Evolutionary conservation across 2,329 filamentous ascomycete species (phyloP).

Genomic region (Aaosphaeria arxii): DNA sequence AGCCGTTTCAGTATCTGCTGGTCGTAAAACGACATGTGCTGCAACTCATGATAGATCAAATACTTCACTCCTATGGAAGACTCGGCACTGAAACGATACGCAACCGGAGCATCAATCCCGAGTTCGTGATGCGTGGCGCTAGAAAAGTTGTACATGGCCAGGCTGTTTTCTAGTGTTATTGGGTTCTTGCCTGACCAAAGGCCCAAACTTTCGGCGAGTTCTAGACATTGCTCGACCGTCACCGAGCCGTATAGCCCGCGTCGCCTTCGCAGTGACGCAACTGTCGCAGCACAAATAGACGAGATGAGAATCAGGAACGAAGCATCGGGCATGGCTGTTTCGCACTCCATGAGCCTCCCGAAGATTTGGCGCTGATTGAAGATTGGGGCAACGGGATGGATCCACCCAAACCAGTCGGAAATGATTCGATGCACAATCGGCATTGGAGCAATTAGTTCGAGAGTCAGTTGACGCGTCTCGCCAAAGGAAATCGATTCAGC

Average conservation of each 20-base stretch:
- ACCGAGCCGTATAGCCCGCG: constrained; percentile 11
- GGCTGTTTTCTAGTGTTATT: constrained; percentile 10
- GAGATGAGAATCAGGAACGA: constrained; percentile 10
- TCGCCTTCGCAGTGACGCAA: constrained; percentile 13
- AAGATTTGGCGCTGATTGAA: constrained; percentile 10
- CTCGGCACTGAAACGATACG: constrained; percentile 11
- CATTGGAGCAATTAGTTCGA: constrained; percentile 6
- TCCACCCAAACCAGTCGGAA: constrained; percentile 18
- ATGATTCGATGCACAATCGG: constrained; percentile 8
- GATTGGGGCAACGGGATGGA: constrained; percentile 17
- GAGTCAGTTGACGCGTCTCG: background rate
- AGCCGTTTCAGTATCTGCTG: constrained; percentile 13
- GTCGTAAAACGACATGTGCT: constrained; percentile 10
- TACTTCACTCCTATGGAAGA: constrained; percentile 11
- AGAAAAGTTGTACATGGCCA: constrained; percentile 17
- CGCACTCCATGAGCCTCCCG: background rate
- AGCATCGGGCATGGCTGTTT: background rate
- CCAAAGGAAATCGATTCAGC: background rate
- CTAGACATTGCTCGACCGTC: constrained; percentile 12
- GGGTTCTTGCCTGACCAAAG: constrained; percentile 9
- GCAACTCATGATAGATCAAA: constrained; percentile 9
- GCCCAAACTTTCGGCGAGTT: constrained; percentile 10
- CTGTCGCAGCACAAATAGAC: constrained; percentile 15
- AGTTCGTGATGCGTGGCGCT: constrained; percentile 12
- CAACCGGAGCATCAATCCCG: constrained; percentile 10